Evolutionary conservation across 2,329 filamentous ascomycete genomes (phyloP).

Genomic region (Claviceps humidiphila): DNA sequence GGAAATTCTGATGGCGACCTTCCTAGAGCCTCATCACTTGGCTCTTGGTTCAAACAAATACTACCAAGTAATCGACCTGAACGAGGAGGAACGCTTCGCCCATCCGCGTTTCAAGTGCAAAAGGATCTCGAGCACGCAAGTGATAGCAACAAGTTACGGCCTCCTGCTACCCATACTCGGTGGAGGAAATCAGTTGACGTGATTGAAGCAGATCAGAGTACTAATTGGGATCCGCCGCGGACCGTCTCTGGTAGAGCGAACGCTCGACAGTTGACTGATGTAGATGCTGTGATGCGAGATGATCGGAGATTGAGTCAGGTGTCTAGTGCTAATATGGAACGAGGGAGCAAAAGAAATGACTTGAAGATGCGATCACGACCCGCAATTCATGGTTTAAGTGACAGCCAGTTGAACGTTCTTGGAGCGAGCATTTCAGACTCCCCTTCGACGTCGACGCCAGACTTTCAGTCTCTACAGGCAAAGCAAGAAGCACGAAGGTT

Average conservation of each 20-base stretch:
- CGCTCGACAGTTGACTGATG: not conserved
- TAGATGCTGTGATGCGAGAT: not conserved
- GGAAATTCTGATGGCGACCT: not conserved
- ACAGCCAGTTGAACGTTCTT: not conserved
- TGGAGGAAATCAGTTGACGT: constrained; percentile 10
- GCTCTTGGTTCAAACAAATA: constrained; percentile 30
- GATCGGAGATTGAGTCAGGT: constrained; percentile 11
- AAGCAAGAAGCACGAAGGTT: constrained; percentile 20
- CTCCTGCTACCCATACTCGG: constrained; percentile 5
- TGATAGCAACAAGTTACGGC: constrained; percentile 1
- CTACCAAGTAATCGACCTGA: constrained; percentile 37
- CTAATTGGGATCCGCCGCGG: constrained; percentile 24
- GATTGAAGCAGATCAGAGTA: constrained; percentile 17
- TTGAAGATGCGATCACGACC: not conserved
- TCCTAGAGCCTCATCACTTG: constrained; percentile 16
- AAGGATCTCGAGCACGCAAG: constrained; percentile 5
- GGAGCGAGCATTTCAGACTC: not conserved
- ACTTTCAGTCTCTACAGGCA: constrained; percentile 10
- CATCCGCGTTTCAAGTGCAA: constrained; percentile 16
- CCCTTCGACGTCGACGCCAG: not conserved
- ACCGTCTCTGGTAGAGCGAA: constrained; percentile 10
- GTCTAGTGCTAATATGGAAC: constrained; percentile 3
- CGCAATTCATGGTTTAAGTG: not conserved
- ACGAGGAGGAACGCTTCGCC: constrained; percentile 33
- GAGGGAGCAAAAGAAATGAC: constrained; percentile 3